These are phyloP conservation scores for Abelmoschus esculentus DNA, from an alignment of 345 rosid genomes.

Conservation along the genomic window DNA sequence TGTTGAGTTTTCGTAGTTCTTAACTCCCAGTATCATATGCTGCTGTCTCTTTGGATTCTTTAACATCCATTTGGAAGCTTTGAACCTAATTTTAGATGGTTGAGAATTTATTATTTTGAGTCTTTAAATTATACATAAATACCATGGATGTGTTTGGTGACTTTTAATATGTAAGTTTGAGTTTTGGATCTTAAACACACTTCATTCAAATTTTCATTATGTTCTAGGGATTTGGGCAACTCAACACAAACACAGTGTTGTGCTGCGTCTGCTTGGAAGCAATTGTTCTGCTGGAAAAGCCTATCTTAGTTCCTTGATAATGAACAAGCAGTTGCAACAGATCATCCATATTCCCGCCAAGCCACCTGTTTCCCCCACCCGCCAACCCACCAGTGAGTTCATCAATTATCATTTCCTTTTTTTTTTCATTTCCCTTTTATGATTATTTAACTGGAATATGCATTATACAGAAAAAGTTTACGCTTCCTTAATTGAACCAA, in stretches of 20 bases:
- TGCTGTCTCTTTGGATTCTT: no score
- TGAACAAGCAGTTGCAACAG: constrained; percentile 18
- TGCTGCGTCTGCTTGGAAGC: background rate
- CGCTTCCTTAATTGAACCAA: constrained; percentile 60
- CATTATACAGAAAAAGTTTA: constrained; percentile 51
- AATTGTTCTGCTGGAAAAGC: background rate
- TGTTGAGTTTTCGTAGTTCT: no score
- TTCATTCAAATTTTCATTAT: no score
- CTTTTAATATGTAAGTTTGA: no score
- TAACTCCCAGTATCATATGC: no score
- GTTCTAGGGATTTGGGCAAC: background rate
- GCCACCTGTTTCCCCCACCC: constrained; percentile 37
- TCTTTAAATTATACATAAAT: no score
- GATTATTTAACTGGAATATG: background rate
- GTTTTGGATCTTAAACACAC: no score
- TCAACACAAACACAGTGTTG: background rate
- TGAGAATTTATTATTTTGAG: no score
- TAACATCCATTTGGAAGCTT: no score
- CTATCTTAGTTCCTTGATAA: background rate
- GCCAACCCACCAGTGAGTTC: constrained; percentile 57
- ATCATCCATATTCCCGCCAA: constrained; percentile 53
- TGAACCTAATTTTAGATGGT: no score
- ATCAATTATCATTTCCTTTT: background rate
- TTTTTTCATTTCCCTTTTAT: background rate
- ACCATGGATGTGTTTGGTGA: no score